Percentiles rank a stretch among this genome's conserved stretches.
phyloP scores from a whole-genome alignment of 164 flowering plant species.

The Vitis rupestris region DNA sequence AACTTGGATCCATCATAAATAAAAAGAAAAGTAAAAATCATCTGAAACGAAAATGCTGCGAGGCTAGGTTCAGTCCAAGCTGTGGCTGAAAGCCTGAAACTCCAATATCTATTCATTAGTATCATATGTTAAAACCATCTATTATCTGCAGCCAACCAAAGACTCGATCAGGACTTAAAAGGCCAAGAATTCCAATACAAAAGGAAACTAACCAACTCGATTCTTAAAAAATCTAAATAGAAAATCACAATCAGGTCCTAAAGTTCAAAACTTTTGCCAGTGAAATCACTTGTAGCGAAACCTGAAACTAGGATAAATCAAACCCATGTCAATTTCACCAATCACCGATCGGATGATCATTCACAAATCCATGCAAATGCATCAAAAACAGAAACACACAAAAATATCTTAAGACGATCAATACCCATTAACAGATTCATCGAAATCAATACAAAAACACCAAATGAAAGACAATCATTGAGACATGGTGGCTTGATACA shows the following conservation, averaged over 20 bases:
- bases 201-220: background rate
- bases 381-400: conserved; percentile 5
- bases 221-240: background rate
- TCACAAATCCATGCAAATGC: background rate
- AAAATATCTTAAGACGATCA: background rate
- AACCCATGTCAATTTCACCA: conserved; percentile 1
- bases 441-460: background rate
- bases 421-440: conserved; percentile 7
- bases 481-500: background rate
- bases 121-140: background rate
- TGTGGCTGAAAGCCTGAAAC: background rate
- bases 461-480: background rate
- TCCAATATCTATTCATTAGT: background rate
- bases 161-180: background rate
- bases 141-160: background rate
- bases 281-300: background rate
- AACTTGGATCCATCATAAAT: background rate
- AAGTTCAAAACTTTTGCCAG: background rate
- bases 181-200: no score
- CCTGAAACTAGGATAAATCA: background rate
- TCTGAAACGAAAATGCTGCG: background rate
- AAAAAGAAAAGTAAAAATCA: background rate
- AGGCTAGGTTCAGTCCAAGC: background rate
- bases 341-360: conserved; percentile 3
- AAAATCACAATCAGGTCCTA: conserved; percentile 5